These are phyloP conservation scores for Fistulinella cinereoalba DNA, from an alignment of 1,284 basidiomycete genomes.

Conservation along the genomic window DNA sequence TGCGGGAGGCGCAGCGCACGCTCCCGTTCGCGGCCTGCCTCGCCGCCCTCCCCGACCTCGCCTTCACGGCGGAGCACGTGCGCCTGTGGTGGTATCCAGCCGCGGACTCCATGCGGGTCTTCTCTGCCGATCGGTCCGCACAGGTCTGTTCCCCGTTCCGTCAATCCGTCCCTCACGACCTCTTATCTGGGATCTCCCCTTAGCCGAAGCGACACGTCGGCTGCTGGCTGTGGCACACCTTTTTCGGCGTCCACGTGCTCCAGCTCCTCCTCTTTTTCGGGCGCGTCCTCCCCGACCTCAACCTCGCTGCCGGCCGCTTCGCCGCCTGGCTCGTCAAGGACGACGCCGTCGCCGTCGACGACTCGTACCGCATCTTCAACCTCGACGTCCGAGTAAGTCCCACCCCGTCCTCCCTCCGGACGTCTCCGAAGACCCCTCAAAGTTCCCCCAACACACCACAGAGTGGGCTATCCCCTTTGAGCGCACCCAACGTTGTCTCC, in stretches of 20 bases:
- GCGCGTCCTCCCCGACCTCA: constrained; percentile 54
- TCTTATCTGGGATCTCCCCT: constrained; percentile 12
- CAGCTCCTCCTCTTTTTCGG: constrained; percentile 79
- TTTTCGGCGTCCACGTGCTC: constrained; percentile 73
- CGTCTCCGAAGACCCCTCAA: no score
- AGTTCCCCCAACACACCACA: constrained; percentile 87
- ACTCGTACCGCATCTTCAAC: constrained; percentile 79
- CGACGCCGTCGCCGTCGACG: constrained; percentile 58
- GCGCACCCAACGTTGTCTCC: constrained; percentile 63
- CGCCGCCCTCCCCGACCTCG: constrained; percentile 54
- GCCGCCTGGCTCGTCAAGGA: constrained; percentile 59
- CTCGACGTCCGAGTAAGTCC: constrained; percentile 71
- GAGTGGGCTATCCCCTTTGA: constrained; percentile 90
- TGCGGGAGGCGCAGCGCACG: constrained; percentile 75
- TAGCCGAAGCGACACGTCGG: constrained; percentile 49
- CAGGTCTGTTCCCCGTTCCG: constrained; percentile 53
- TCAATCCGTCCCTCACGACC: constrained; percentile 11
- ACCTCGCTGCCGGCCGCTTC: constrained; percentile 52
- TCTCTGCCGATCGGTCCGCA: constrained; percentile 70
- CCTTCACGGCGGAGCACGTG: constrained; percentile 75
- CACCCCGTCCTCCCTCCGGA: background rate
- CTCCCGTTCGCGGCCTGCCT: constrained; percentile 66
- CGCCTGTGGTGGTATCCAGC: constrained; percentile 97
- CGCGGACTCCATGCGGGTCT: constrained; percentile 70
- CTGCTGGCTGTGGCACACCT: constrained; percentile 67